Evolutionary conservation across 805 yeast genomes (phyloP).

Genomic region (Scheffersomyces lignosus): DNA sequence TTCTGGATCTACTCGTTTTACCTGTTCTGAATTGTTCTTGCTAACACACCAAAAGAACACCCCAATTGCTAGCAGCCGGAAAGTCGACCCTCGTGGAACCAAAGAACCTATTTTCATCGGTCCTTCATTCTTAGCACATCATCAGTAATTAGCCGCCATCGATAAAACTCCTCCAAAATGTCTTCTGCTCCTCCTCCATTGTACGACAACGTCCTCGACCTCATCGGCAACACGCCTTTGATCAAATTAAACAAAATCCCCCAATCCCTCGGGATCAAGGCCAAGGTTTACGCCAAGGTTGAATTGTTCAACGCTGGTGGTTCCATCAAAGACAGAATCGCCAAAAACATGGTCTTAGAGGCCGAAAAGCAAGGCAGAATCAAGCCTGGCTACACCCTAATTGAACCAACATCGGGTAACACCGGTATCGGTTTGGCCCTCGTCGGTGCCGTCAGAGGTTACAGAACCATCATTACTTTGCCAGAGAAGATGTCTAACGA

Average conservation of each 20-base stretch:
- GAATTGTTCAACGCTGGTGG: conserved; percentile 90
- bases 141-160: too few relatives aligned
- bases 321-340: conserved; percentile 86
- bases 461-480: conserved; percentile 80
- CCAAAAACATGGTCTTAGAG: conserved; percentile 81
- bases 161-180: conserved; percentile 4
- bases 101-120: too few relatives aligned
- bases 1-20: too few relatives aligned
- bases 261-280: conserved; percentile 71
- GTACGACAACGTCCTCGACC: conserved; percentile 61
- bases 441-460: conserved; percentile 84
- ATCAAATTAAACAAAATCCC: conserved; percentile 76
- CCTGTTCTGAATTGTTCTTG: too few relatives aligned
- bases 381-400: conserved; percentile 81
- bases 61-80: too few relatives aligned
- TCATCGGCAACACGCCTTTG: conserved; percentile 85
- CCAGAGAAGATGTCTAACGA: conserved; percentile 94
- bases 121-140: too few relatives aligned
- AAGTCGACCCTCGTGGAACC: too few relatives aligned
- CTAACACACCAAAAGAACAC: too few relatives aligned
- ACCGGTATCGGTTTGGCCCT: conserved; percentile 90
- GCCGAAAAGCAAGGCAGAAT: conserved; percentile 77
- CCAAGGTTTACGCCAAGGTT: conserved; percentile 68
- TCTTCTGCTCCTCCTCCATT: conserved; percentile 32
- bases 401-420: conserved; percentile 90